phyloP scores from a whole-genome alignment of 768 basidiomycete genomes.

The Psilocybe subaeruginosa region DNA sequence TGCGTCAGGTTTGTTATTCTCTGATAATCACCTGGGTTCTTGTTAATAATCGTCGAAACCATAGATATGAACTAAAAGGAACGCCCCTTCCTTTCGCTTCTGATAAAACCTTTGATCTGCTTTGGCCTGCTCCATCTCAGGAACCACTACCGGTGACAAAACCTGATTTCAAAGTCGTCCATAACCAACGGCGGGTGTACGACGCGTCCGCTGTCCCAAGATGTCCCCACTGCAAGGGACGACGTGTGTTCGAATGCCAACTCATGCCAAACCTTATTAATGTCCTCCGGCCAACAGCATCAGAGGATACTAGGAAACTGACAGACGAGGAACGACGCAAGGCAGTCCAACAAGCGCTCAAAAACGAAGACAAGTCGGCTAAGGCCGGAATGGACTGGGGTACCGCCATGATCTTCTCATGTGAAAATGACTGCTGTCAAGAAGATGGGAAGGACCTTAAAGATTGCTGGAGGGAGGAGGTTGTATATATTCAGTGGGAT shows the following conservation, averaged over 20 bases:
- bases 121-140: conserved; percentile 67
- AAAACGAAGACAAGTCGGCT: conserved; percentile 39
- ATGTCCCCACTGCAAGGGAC: conserved; percentile 70
- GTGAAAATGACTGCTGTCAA: conserved; percentile 75
- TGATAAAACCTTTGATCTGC: conserved; percentile 66
- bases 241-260: conserved; percentile 88
- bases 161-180: conserved; percentile 59
- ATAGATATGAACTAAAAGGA: conserved; percentile 87
- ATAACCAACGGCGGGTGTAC: conserved; percentile 54
- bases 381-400: conserved; percentile 92
- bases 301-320: conserved; percentile 32
- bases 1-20: conserved; percentile 73
- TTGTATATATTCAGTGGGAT: conserved; percentile 61
- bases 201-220: conserved; percentile 53
- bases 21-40: neutral
- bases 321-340: conserved; percentile 73
- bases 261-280: conserved; percentile 95
- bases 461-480: conserved; percentile 26
- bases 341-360: conserved; percentile 58
- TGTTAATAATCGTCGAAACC: neutral
- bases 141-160: conserved; percentile 60
- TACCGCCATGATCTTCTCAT: conserved; percentile 87
- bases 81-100: conserved; percentile 85
- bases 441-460: conserved; percentile 32
- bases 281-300: conserved; percentile 47